Conservation (phyloP, 176 grass and related monocot species). For the Dendrocalamus sinicus region DNA sequence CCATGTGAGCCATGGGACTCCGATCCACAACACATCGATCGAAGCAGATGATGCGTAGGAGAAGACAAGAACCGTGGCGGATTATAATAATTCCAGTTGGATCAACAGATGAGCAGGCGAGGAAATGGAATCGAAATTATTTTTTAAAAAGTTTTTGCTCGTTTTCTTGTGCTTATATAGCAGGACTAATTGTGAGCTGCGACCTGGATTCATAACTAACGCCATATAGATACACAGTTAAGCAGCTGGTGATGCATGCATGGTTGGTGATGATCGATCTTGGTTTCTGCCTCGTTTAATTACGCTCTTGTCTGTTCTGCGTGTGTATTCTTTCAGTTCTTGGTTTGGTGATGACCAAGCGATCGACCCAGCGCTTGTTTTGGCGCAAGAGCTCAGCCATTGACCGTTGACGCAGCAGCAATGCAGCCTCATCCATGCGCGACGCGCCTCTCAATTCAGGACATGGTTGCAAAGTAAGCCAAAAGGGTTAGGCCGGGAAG, state of each 20-base stretch:
- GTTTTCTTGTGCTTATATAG: conserved; percentile 42
- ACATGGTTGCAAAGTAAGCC: not conserved
- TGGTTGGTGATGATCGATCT: not conserved
- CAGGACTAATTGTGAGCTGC: conserved; percentile 5
- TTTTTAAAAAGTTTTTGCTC: not conserved
- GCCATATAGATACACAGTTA: conserved; percentile 2
- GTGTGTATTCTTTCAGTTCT: not conserved
- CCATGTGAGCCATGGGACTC: conserved; percentile 57
- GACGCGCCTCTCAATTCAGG: not conserved
- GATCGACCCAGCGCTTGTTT: not conserved
- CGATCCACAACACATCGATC: conserved; percentile 8
- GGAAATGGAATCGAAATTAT: conserved; percentile 11
- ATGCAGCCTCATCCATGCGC: not conserved
- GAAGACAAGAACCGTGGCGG: conserved; percentile 33
- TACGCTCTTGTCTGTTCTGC: too few relatives aligned
- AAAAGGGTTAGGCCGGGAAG: not conserved
- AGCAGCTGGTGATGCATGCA: conserved; percentile 23
- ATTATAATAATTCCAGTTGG: conserved; percentile 1
- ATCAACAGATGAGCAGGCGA: conserved; percentile 17
- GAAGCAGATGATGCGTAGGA: conserved; percentile 28
- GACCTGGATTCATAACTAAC: conserved; percentile 37
- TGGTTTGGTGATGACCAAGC: conserved; percentile 30
- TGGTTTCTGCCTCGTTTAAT: too few relatives aligned
- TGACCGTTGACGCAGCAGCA: conserved; percentile 52
- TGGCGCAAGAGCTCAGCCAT: not conserved